Base-by-base conservation (phyloP, 1,139 yeast species). In the Yarrowia galli region DNA sequence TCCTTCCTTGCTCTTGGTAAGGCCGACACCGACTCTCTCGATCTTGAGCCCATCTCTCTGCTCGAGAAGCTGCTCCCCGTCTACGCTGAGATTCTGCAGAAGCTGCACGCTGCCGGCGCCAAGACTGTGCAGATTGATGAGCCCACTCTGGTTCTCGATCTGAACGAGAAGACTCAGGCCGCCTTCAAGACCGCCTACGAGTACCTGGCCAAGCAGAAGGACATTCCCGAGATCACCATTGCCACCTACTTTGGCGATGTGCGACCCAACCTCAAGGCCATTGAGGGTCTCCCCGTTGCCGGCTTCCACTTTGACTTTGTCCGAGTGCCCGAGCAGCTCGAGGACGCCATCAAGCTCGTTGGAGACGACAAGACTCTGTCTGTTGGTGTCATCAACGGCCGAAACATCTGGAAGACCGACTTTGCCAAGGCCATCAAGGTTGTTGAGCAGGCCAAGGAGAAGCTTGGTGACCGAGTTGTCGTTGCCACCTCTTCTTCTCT, bases 381-480 rank as follows among this genome's bases (percentile, higher is more conserved):
- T 73, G 97, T 89, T 73, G 99, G 99, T 91, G 87, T 95, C 76
- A 95, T 95, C 77, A 96, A 92, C 77, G 99, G 99, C 84, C 92
- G 99, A 88, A 95, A 95, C 88, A 91, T 95, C 83, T 95, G 99
- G 99, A 95, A 95, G 87, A 89, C 96, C 80, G 91, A 95, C 85
- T 91, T 89, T 77, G 81, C 95, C 77, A 87, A 88, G 83, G 97
- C 99, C 73, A 83, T 92, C 77, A 89, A 83, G 73, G 80, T 89
- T 72, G 96, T 92, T 76, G 84, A 88, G 80, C 85, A 87, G 81
- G 98, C 97, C 75, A 85, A 90, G 77, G 88, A 82, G 75, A 89
- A 89, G 83, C 84, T 93, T 75, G 98, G 98, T 80, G 84, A 86
- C 74, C 89, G 95, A 82, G 93, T 92, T 74, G 81, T 91, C 76